Conservation (phyloP, 805 yeast species). For the Candida succiphila region DNA sequence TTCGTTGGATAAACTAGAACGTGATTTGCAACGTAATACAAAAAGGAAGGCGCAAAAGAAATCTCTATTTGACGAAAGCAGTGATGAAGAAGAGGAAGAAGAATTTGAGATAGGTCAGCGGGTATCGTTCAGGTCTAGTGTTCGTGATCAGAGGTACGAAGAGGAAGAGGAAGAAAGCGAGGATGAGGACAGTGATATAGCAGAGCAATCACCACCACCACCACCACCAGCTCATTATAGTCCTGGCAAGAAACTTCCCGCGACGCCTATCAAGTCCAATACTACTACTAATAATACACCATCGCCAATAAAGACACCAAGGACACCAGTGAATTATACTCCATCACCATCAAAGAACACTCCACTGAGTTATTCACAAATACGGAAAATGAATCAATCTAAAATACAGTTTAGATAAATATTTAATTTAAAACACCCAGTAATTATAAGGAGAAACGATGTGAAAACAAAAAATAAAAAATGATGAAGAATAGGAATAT, state of each 20-base stretch:
- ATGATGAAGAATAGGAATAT: no score
- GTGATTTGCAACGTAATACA: conserved; percentile 7
- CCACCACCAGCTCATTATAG: conserved; percentile 17
- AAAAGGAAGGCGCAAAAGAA: conserved; percentile 5
- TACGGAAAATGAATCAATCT: conserved; percentile 8
- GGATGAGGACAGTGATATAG: conserved; percentile 1
- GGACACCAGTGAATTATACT: no score
- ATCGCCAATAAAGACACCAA: no score
- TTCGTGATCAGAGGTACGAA: conserved; percentile 4
- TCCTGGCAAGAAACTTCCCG: no score
- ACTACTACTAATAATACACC: no score
- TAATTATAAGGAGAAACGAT: no score
- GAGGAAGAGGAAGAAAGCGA: conserved; percentile 3
- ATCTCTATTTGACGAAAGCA: conserved; percentile 20
- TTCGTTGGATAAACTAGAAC: conserved; percentile 10
- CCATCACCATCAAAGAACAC: no score
- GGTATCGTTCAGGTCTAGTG: conserved; percentile 13
- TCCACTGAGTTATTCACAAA: conserved; percentile 12
- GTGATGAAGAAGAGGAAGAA: conserved; percentile 17
- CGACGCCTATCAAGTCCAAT: conserved; percentile 8
- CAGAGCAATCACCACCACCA: conserved; percentile 9
- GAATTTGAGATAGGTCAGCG: conserved; percentile 13
- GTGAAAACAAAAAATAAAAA: no score
- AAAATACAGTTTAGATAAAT: no score
- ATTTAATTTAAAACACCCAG: no score